Conservation (phyloP, 495 filamentous ascomycete genomes). For the Terfezia boudieri region DNA sequence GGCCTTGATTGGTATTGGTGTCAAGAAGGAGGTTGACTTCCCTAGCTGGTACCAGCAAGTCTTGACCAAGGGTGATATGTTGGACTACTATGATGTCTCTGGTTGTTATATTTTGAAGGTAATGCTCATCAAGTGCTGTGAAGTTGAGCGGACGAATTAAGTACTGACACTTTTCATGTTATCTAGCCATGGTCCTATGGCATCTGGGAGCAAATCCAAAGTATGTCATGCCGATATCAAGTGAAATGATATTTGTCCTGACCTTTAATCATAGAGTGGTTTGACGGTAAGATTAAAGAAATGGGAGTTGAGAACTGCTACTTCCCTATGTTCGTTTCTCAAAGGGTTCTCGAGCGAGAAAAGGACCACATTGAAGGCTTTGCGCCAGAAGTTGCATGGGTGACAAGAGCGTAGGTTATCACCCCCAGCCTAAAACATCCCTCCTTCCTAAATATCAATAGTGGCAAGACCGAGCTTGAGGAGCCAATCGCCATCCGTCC, state of each 20-base stretch:
- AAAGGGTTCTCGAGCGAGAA: constrained; percentile 76
- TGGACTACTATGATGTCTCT: constrained; percentile 84
- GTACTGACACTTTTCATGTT: constrained; percentile 8
- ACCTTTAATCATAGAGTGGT: constrained; percentile 31
- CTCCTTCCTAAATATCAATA: constrained; percentile 20
- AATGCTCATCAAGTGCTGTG: neutral
- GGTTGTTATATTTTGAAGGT: constrained; percentile 87
- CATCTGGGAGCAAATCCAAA: constrained; percentile 81
- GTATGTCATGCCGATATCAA: neutral
- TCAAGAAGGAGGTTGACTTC: constrained; percentile 67
- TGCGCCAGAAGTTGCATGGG: constrained; percentile 94
- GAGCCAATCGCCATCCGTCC: constrained; percentile 90
- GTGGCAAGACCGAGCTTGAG: constrained; percentile 73
- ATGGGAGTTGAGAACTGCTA: constrained; percentile 86
- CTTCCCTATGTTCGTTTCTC: constrained; percentile 83
- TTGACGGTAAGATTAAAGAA: constrained; percentile 63
- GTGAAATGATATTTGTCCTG: no score
- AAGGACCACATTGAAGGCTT: constrained; percentile 97
- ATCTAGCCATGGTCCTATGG: constrained; percentile 43
- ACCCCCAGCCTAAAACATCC: constrained; percentile 1
- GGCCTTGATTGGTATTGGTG: constrained; percentile 66
- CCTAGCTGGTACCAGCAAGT: constrained; percentile 89
- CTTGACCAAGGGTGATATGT: constrained; percentile 81
- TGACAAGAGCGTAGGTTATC: constrained; percentile 63
- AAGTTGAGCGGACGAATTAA: neutral